A percentile compares a stretch with the other conserved stretches of the same genome.
phyloP scores from a whole-genome alignment of 495 filamentous ascomycete genomes.

The Hypoxylon trugodes region DNA sequence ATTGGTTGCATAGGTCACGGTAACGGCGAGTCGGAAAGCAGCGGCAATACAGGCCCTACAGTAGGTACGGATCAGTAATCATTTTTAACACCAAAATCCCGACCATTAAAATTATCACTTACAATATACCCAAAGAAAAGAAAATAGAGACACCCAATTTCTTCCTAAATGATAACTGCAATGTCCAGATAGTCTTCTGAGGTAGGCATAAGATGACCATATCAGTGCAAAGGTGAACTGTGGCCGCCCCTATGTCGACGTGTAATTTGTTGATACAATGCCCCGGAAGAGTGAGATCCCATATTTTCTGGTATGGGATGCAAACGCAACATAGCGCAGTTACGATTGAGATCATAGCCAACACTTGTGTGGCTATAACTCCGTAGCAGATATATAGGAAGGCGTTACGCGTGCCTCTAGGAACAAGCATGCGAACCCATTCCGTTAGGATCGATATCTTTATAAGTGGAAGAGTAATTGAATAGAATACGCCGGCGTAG shows the following conservation, averaged over 20 bases:
- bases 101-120: slow-evolving; percentile 19
- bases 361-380: slow-evolving; percentile 39
- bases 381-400: slow-evolving; percentile 44
- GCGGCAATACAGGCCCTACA: slow-evolving; percentile 43
- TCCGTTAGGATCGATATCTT: slow-evolving; percentile 38
- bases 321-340: slow-evolving; percentile 48
- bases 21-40: slow-evolving; percentile 40
- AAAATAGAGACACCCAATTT: slow-evolving; percentile 47
- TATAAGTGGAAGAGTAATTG: slow-evolving; percentile 29
- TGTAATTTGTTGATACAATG: slow-evolving; percentile 34
- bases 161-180: slow-evolving; percentile 44
- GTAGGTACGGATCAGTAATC: slow-evolving; percentile 5
- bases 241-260: slow-evolving; percentile 35
- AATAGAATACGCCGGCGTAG: slow-evolving; percentile 31
- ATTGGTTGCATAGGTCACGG: slow-evolving; percentile 27
- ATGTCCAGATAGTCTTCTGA: slow-evolving; percentile 47
- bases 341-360: slow-evolving; percentile 41
- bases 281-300: slow-evolving; percentile 37
- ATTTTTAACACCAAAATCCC: not conserved
- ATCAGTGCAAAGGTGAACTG: slow-evolving; percentile 47
- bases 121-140: slow-evolving; percentile 53
- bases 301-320: slow-evolving; percentile 47
- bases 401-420: slow-evolving; percentile 33
- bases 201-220: slow-evolving; percentile 49
- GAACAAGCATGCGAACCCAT: slow-evolving; percentile 39